phyloP scores from a whole-genome alignment of 257 asterid species.

The Petunia axillaris region DNA sequence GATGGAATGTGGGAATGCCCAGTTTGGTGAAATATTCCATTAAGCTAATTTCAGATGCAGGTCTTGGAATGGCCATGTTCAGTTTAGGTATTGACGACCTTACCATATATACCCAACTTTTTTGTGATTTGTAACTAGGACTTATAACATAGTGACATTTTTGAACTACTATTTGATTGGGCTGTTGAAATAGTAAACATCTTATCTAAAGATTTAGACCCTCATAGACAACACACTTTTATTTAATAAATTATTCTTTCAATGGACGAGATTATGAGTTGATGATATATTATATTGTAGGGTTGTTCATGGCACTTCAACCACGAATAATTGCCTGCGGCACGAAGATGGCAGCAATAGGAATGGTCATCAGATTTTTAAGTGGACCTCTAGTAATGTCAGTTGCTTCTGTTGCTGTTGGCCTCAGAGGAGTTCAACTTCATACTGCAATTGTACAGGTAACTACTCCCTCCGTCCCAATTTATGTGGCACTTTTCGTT shows the following conservation, averaged over 20 bases:
- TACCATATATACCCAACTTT: not conserved
- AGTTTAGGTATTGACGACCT: slow-evolving; percentile 54
- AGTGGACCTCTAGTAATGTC: slow-evolving; percentile 68
- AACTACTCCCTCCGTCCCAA: not conserved
- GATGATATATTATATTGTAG: slow-evolving; percentile 22
- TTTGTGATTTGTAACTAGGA: too few relatives aligned
- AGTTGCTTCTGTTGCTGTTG: slow-evolving; percentile 59
- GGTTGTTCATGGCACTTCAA: slow-evolving; percentile 78
- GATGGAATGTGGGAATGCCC: slow-evolving; percentile 84
- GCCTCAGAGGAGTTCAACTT: slow-evolving; percentile 52
- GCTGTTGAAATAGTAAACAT: too few relatives aligned
- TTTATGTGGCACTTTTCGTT: too few relatives aligned
- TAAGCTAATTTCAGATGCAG: slow-evolving; percentile 72
- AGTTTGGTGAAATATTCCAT: slow-evolving; percentile 69
- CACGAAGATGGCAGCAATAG: slow-evolving; percentile 55
- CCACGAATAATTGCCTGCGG: slow-evolving; percentile 75
- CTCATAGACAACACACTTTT: too few relatives aligned
- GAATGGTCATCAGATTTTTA: slow-evolving; percentile 63
- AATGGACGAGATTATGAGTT: too few relatives aligned
- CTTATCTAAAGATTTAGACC: too few relatives aligned
- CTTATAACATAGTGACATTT: too few relatives aligned
- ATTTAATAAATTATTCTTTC: too few relatives aligned
- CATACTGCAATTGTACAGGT: slow-evolving; percentile 79
- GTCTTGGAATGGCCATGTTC: slow-evolving; percentile 87
- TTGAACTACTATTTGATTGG: not conserved